Evolutionary conservation across 352 stramenopile species (phyloP).

Genomic region (Blastocystis hominis): DNA sequence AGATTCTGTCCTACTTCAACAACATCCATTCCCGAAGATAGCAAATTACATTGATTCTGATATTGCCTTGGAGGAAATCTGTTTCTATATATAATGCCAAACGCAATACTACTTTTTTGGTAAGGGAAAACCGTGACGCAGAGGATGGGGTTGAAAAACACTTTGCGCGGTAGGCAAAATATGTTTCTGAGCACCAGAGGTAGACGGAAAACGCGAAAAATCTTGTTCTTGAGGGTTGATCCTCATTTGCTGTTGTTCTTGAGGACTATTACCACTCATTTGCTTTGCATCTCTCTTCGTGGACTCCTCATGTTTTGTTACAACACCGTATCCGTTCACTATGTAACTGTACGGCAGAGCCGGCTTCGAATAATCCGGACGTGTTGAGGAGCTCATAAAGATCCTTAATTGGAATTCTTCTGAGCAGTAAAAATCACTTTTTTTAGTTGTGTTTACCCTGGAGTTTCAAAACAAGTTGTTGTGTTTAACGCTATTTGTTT

Average conservation of each 20-base stretch:
- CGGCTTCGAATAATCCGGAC: background rate
- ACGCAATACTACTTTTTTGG: background rate
- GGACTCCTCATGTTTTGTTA: background rate
- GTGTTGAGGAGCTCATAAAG: background rate
- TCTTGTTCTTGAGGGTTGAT: background rate
- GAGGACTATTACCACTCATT: background rate
- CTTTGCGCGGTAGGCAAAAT: background rate
- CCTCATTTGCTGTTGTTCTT: background rate
- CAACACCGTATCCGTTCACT: background rate
- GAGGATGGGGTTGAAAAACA: background rate
- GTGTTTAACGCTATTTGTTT: background rate
- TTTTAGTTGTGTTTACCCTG: background rate
- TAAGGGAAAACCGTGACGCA: background rate
- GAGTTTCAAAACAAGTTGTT: background rate
- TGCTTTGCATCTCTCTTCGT: background rate
- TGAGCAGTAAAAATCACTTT: background rate
- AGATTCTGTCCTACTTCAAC: background rate
- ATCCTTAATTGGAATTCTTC: background rate
- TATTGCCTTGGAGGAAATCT: background rate
- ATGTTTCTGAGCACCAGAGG: background rate
- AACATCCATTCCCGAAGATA: slow-evolving; percentile 17
- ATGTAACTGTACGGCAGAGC: background rate
- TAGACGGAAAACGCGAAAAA: no score
- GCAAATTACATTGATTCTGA: background rate
- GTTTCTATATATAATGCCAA: background rate